phyloP scores from a whole-genome alignment of 2,329 filamentous ascomycete genomes.

The Aureobasidium melanogenum region DNA sequence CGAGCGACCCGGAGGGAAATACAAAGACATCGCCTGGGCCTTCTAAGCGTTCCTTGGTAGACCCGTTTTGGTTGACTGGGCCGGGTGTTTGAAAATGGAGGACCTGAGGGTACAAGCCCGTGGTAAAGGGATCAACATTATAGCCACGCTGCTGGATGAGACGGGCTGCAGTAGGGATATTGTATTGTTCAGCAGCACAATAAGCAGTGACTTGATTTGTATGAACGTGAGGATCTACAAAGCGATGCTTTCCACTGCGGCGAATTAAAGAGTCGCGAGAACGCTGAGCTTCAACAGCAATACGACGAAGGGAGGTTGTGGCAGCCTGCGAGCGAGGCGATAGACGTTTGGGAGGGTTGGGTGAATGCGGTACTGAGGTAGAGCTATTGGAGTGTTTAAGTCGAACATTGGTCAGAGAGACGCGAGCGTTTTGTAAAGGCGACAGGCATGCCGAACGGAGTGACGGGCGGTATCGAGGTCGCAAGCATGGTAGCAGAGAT shows the following conservation, averaged over 20 bases:
- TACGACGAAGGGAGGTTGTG: slow-evolving; percentile 71
- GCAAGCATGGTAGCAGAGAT: not conserved
- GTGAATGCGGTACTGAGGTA: not conserved
- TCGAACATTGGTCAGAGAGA: not conserved
- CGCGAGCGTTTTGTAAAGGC: too few relatives aligned
- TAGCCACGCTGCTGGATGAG: slow-evolving; percentile 52
- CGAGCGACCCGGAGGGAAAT: slow-evolving; percentile 88
- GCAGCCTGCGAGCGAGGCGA: slow-evolving; percentile 42
- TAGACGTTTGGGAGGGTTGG: slow-evolving; percentile 35
- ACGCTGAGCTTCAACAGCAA: slow-evolving; percentile 75
- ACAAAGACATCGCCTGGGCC: slow-evolving; percentile 75
- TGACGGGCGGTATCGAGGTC: not conserved
- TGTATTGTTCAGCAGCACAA: slow-evolving; percentile 59
- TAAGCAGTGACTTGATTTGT: slow-evolving; percentile 52
- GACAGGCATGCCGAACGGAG: not conserved
- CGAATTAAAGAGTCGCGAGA: slow-evolving; percentile 46
- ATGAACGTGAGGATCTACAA: slow-evolving; percentile 38
- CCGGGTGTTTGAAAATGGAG: slow-evolving; percentile 47
- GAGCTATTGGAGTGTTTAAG: not conserved
- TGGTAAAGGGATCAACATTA: slow-evolving; percentile 53
- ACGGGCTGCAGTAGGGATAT: slow-evolving; percentile 48
- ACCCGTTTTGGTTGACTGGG: slow-evolving; percentile 32
- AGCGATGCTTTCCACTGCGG: slow-evolving; percentile 33
- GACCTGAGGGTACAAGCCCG: slow-evolving; percentile 56
- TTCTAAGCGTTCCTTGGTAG: slow-evolving; percentile 29